These are phyloP conservation scores for Juncus inflexus DNA, from an alignment of 176 grass and related monocot genomes.

Conservation along the genomic window DNA sequence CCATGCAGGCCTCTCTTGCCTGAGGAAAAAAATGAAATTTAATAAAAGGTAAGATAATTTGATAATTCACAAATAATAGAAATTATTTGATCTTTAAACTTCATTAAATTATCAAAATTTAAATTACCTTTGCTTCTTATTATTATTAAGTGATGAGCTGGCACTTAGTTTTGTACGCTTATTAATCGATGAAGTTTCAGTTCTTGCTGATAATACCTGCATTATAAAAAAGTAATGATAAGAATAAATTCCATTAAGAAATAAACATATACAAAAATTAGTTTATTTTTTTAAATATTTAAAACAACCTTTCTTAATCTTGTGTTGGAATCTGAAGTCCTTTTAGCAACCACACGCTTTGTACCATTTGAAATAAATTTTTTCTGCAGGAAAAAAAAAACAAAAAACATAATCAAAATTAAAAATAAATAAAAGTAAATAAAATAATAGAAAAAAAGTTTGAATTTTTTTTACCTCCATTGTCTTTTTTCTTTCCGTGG, in stretches of 20 bases:
- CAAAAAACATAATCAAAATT: neutral
- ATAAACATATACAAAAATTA: neutral
- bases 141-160: conserved; percentile 14
- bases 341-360: conserved; percentile 13
- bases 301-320: conserved; percentile 24
- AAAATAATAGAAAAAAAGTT: no score
- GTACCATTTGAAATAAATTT: neutral
- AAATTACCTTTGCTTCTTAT: conserved; percentile 28
- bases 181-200: neutral
- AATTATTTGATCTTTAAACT: no score
- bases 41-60: neutral
- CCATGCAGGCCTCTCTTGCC: conserved; percentile 24
- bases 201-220: conserved; percentile 9
- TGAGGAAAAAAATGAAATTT: neutral
- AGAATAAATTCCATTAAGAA: neutral
- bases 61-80: neutral
- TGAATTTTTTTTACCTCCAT: conserved; percentile 5
- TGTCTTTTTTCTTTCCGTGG: conserved; percentile 10
- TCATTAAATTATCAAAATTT: neutral
- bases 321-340: neutral
- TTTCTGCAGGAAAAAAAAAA: conserved; percentile 1
- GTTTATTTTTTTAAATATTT: neutral
- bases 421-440: no score
- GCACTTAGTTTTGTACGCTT: conserved; percentile 17
- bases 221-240: neutral